Conservation (phyloP, 1,284 basidiomycete genomes). For the Rhodotorula sp. region DNA sequence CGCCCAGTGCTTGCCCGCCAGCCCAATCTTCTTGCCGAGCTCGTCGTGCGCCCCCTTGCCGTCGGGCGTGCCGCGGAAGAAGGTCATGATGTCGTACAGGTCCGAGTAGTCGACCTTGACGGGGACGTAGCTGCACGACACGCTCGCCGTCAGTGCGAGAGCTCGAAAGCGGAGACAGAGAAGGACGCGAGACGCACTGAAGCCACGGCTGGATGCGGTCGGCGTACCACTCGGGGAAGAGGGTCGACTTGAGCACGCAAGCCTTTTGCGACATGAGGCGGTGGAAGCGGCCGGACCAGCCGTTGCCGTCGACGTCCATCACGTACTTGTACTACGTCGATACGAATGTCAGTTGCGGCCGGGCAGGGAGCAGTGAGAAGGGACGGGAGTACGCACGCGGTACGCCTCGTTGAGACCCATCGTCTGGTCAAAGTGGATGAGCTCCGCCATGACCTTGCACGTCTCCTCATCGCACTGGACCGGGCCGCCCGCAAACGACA, state of each 20-base stretch:
- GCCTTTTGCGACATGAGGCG: slow-evolving; percentile 47
- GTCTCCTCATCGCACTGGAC: slow-evolving; percentile 46
- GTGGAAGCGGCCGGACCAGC: slow-evolving; percentile 46
- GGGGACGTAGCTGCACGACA: slow-evolving; percentile 46
- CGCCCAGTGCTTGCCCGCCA: slow-evolving; percentile 44
- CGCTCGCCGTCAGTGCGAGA: slow-evolving; percentile 46
- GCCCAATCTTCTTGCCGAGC: slow-evolving; percentile 42
- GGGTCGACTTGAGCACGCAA: slow-evolving; percentile 44
- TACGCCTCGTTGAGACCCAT: slow-evolving; percentile 45
- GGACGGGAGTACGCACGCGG: slow-evolving; percentile 28
- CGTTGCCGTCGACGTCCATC: slow-evolving; percentile 48
- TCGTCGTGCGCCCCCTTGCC: slow-evolving; percentile 41
- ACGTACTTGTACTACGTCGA: slow-evolving; percentile 46
- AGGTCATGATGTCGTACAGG: slow-evolving; percentile 59
- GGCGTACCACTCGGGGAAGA: slow-evolving; percentile 47
- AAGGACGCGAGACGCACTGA: slow-evolving; percentile 34
- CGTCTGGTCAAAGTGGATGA: slow-evolving; percentile 41
- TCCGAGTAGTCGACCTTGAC: slow-evolving; percentile 54
- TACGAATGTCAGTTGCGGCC: too few relatives aligned
- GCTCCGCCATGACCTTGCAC: slow-evolving; percentile 42
- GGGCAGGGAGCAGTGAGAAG: background rate
- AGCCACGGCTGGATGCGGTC: slow-evolving; percentile 47
- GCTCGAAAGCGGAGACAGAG: slow-evolving; percentile 41
- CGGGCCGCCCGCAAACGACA: slow-evolving; percentile 44
- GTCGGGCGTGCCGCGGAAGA: slow-evolving; percentile 58